Evolutionary conservation across 202 grass and related monocot species (phyloP).

Genomic region (Sporobolus alterniflorus): DNA sequence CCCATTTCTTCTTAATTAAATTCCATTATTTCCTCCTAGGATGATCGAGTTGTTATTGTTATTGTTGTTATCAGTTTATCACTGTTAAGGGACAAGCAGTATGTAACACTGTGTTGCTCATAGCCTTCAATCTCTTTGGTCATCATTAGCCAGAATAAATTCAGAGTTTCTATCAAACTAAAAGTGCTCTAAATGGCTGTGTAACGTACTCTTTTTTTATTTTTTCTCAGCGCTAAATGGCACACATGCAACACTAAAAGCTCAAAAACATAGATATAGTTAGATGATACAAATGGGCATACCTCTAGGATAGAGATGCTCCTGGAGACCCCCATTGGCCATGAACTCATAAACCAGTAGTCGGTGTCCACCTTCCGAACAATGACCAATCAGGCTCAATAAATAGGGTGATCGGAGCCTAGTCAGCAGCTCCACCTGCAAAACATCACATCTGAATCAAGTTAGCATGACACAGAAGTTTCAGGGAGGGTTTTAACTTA

Average conservation of each 20-base stretch:
- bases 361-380: slow-evolving; percentile 78
- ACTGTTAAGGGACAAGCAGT: background rate
- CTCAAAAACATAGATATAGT: slow-evolving; percentile 22
- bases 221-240: background rate
- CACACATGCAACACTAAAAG: background rate
- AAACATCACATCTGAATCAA: slow-evolving; percentile 17
- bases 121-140: background rate
- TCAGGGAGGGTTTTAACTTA: background rate
- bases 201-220: background rate
- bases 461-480: slow-evolving; percentile 5
- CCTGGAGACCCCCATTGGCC: slow-evolving; percentile 95
- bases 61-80: too few species aligned
- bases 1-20: too few species aligned
- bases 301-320: slow-evolving; percentile 97
- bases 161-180: background rate
- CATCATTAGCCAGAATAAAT: slow-evolving; percentile 11
- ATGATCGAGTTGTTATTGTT: too few species aligned
- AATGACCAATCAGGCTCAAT: slow-evolving; percentile 87
- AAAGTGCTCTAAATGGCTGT: background rate
- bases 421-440: slow-evolving; percentile 88
- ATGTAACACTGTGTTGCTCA: background rate
- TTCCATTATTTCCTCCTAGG: too few species aligned
- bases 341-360: slow-evolving; percentile 99
- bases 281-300: background rate
- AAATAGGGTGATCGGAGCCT: slow-evolving; percentile 81